Evolutionary conservation across 148 eudicot genomes (phyloP).

Genomic region (Fallopia convolvulus): DNA sequence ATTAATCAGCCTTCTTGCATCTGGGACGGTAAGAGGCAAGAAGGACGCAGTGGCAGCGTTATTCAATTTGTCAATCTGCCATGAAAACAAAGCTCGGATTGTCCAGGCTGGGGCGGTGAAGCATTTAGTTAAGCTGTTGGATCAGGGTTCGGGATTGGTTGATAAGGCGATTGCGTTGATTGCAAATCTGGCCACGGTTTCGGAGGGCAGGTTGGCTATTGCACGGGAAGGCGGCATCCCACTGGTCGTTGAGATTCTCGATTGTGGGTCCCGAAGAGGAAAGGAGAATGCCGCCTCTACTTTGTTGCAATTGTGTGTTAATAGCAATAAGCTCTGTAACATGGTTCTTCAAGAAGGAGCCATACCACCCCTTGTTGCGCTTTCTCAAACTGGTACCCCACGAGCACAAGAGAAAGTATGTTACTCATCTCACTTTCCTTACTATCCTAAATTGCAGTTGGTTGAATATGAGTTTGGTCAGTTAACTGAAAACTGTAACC

Average conservation of each 20-base stretch:
- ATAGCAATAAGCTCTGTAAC: slow-evolving; percentile 57
- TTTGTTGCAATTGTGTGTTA: slow-evolving; percentile 72
- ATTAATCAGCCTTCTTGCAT: slow-evolving; percentile 67
- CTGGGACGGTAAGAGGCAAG: slow-evolving; percentile 85
- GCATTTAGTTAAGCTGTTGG: slow-evolving; percentile 60
- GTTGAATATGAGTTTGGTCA: background rate
- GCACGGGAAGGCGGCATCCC: slow-evolving; percentile 78
- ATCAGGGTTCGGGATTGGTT: slow-evolving; percentile 62
- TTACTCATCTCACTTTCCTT: background rate
- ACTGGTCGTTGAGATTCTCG: slow-evolving; percentile 71
- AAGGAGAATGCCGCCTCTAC: slow-evolving; percentile 92
- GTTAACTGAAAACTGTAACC: too few species aligned
- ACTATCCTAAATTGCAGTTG: background rate
- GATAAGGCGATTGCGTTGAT: slow-evolving; percentile 91
- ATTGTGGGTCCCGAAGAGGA: slow-evolving; percentile 73
- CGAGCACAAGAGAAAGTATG: slow-evolving; percentile 95
- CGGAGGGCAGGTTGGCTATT: slow-evolving; percentile 63
- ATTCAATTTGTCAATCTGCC: slow-evolving; percentile 82
- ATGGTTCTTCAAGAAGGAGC: slow-evolving; percentile 98
- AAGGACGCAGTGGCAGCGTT: slow-evolving; percentile 94
- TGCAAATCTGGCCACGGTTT: slow-evolving; percentile 60
- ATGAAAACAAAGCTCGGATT: slow-evolving; percentile 88
- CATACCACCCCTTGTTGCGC: slow-evolving; percentile 91
- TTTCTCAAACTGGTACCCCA: slow-evolving; percentile 85
- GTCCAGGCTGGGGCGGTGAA: slow-evolving; percentile 91